Conservation (phyloP, 164 flowering plant species). For the Annona squamosa region DNA sequence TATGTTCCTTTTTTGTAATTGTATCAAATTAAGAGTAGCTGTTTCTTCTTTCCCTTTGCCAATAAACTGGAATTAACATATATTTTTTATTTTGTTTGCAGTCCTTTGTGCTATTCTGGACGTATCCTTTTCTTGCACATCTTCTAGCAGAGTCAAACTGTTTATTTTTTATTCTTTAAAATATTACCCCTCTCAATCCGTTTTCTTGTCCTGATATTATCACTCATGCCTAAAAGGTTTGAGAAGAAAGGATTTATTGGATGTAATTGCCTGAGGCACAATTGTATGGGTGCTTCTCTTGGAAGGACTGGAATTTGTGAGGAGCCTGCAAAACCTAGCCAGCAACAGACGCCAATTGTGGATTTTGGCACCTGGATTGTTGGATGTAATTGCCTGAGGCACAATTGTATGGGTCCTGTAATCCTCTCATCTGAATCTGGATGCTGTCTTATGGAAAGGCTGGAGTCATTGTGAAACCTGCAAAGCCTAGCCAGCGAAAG, state of each 20-base stretch:
- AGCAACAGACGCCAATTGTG: not conserved
- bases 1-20: not conserved
- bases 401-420: not conserved
- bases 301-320: no score
- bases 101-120: conserved; percentile 98
- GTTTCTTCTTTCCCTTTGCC: not conserved
- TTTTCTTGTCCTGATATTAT: not conserved
- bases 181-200: not conserved
- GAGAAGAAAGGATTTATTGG: not conserved
- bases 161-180: no score
- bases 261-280: not conserved
- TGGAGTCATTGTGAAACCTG: not conserved
- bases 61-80: not conserved
- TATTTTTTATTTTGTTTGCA: conserved; percentile 30
- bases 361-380: no score
- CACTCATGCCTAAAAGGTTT: not conserved
- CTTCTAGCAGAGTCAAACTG: not conserved
- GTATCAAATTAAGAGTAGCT: not conserved
- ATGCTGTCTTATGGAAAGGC: not conserved
- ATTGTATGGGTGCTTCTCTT: not conserved
- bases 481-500: not conserved
- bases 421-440: not conserved
- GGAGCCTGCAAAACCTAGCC: not conserved
- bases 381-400: not conserved
- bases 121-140: conserved; percentile 61